These are phyloP conservation scores for Erucastrum elatum DNA, from an alignment of 345 rosid species.

Conservation along the genomic window DNA sequence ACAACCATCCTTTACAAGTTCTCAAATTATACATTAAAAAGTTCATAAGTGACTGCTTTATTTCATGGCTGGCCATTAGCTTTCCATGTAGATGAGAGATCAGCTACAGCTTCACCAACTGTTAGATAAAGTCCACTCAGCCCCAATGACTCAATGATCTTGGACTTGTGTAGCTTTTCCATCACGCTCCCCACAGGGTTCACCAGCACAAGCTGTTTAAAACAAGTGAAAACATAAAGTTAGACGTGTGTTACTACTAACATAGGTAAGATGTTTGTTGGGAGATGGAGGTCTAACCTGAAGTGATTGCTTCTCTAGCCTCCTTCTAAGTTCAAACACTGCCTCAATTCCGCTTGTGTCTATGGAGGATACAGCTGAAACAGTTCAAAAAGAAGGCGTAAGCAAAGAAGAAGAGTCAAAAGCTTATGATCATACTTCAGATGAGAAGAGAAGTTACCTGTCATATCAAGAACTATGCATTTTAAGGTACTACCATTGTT, in stretches of 20 bases:
- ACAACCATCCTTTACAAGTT: slow-evolving; percentile 31
- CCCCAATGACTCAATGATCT: slow-evolving; percentile 37
- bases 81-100: slow-evolving; percentile 47
- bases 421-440: slow-evolving; percentile 9
- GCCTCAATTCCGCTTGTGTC: slow-evolving; percentile 87
- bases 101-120: slow-evolving; percentile 41
- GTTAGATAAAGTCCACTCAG: slow-evolving; percentile 43
- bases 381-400: slow-evolving; percentile 6
- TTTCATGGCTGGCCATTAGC: slow-evolving; percentile 33
- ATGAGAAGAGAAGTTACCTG: slow-evolving; percentile 49
- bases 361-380: slow-evolving; percentile 82
- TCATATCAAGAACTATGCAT: slow-evolving; percentile 83
- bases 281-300: slow-evolving; percentile 47
- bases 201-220: slow-evolving; percentile 40
- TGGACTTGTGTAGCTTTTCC: slow-evolving; percentile 45
- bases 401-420: slow-evolving; percentile 11
- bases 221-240: neutral
- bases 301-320: slow-evolving; percentile 58
- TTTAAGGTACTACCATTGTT: slow-evolving; percentile 50
- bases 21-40: neutral
- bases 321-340: slow-evolving; percentile 63
- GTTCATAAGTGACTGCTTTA: neutral
- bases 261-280: slow-evolving; percentile 5
- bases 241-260: neutral
- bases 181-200: slow-evolving; percentile 44